Evolutionary conservation across 805 yeast genomes (phyloP).

Genomic region (Yarrowia sp.): DNA sequence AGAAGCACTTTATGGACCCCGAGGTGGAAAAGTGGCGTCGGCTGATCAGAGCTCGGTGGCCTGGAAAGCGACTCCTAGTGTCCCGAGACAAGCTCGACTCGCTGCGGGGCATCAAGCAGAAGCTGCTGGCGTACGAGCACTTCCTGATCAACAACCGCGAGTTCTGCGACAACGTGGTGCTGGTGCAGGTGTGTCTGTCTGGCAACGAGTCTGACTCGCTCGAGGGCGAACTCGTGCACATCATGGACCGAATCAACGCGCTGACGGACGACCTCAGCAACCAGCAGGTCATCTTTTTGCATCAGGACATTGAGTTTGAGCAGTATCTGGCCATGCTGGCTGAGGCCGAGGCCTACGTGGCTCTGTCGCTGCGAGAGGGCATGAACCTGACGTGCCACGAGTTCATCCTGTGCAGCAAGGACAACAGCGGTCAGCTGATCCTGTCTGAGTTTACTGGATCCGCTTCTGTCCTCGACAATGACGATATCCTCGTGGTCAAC

Average conservation of each 20-base stretch:
- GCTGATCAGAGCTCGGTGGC: constrained; percentile 78
- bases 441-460: constrained; percentile 95
- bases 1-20: constrained; percentile 47
- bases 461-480: constrained; percentile 68
- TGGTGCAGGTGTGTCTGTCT: constrained; percentile 80
- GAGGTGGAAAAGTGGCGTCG: constrained; percentile 53
- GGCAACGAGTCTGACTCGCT: constrained; percentile 50
- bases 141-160: constrained; percentile 72
- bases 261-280: constrained; percentile 67
- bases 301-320: constrained; percentile 82
- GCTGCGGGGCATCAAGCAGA: constrained; percentile 84
- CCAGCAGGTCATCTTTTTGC: constrained; percentile 83
- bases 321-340: constrained; percentile 83
- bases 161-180: constrained; percentile 62
- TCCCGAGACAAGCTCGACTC: constrained; percentile 86
- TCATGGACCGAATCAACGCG: constrained; percentile 84
- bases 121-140: constrained; percentile 79
- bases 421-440: constrained; percentile 69
- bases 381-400: constrained; percentile 97
- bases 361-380: constrained; percentile 92
- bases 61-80: constrained; percentile 59
- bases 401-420: constrained; percentile 67
- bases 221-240: constrained; percentile 68
- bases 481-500: constrained; percentile 61
- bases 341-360: constrained; percentile 86